Base-by-base conservation (phyloP, 169 alveolate species). In the Babesia caballi region DNA sequence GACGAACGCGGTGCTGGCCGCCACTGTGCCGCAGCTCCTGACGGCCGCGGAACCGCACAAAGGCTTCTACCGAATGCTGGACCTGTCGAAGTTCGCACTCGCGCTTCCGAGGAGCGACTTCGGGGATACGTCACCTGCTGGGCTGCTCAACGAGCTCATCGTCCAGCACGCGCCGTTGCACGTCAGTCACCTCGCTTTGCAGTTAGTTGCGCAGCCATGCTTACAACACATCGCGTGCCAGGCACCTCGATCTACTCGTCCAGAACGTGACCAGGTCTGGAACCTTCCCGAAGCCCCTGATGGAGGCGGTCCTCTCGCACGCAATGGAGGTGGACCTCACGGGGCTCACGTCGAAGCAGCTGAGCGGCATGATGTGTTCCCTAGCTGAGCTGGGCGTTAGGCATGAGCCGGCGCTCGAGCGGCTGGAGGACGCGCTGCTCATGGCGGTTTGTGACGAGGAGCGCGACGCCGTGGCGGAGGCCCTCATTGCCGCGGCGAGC, bases 391-490 rank as follows among this genome's bases (percentile, higher is more conserved):
- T 74, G 32, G 58, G 72, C 21, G 41, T 74, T 19, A 56, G 77
- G 49, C 84, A 74, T 52, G 84, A 74, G 23, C 41, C 23, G 11
- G 57, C 63, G 33, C 19, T 74, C 30, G 69, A 74, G 17, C 67
- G 72, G 30, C 56, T 74, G 49, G 69, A 46, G 38, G 44, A 60
- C 51, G 32, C 42, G 41, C 6, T 44, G 2, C 6, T 63, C 47
- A 35, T 49, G 47, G 23, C 63, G 0, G 17, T 63, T 42, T 14
- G n/a, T 1, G 61, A 63, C 8, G 52, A n/a, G n/a, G 73, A 63
- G 40, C n/a, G 28, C 19, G 35, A 1, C 4, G 60, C 1, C 14
- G 73, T 41, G 33, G 60, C 73, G 5, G 36, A 27, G 38, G 49
- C 14, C 27, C 47, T 63, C 9, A 33, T 19, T 14, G n/a, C 63